Evolutionary conservation across 2,329 filamentous ascomycete genomes (phyloP), one percentile per base, ranked within the genome.

Genomic region (Colletotrichum tanaceti): DNA sequence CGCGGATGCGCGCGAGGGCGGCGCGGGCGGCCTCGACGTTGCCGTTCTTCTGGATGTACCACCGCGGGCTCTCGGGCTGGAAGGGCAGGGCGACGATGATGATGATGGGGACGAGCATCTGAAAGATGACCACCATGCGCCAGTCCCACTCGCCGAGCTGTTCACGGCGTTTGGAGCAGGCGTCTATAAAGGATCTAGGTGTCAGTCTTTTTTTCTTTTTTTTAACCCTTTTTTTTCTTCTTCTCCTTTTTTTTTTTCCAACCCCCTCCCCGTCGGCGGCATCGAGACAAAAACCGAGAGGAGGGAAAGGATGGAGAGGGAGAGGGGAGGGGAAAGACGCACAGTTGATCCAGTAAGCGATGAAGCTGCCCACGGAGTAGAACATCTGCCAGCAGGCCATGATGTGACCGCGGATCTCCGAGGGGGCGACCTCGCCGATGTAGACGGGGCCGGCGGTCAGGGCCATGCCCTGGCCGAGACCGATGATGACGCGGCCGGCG

Each of bases 101-200:
- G 67, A 91, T 73, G 58, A 85, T 71, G 1, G 90, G 90, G 28
- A 91, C 84, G n/a, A 93, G 77, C 57, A 91, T 82, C 79, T 93
- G 90, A 82, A 92, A 92, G 70, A 93, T 88, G 71, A 92, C 87
- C 16, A 92, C 88, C 81, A 91, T 86, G 73, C 86, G 87, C 90
- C 90, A 92, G 77, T 92, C 89, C 90, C 90, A 92, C 72, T 93
- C 82, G 46, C 90, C 90, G 5, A 92, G 84, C 49, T 73, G 80
- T 49, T 79, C 73, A 50, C 81, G 80, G 77, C 91, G 80, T 74
- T 87, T 82, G 43, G 84, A 83, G 75, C 87, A 88, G 18, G 85
- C 89, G 72, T 86, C 61, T 50, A 11, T 16, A 10, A 5, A 18
- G 14, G 18, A 9, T 50, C 14, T n/a, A 28, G 28, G 5, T 28